Base-by-base conservation (phyloP, 768 basidiomycete species). In the Aureoboletus auriporus region DNA sequence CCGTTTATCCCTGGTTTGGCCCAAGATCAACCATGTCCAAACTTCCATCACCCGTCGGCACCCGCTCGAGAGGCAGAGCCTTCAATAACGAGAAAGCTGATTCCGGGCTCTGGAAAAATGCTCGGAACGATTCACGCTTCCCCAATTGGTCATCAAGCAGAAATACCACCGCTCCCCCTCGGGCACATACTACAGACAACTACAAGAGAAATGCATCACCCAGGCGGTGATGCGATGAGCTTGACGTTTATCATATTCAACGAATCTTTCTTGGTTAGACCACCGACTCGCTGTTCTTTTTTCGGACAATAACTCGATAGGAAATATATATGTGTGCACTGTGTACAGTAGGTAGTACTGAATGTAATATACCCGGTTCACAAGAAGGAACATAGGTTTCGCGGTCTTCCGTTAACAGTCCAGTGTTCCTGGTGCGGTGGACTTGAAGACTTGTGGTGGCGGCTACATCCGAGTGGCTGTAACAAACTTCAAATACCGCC, bases 1-100 rank as follows among this genome's bases (percentile, higher is more conserved):
- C 87, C 2, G 75, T 75, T 12, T 85, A 80, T 63, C 79, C 84
- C 44, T 88, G 86, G 86, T 86, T 88, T 67, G 74, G 76, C 34
- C 70, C 75, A 49, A 69, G 53, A 35, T 56, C 61, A 10, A 54
- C 16, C 10, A 57, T 66, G 57, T 60, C 68, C 45, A 73, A 74
- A 52, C 67, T 77, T 42, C 75, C 76, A 0, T 60, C 62, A 9
- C 76, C 76, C 16, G 68, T 71, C 39, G 70, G 66, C 36, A 45
- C 65, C 42, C 71, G 70, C 37, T 65, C 72, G 31, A 63, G 64
- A 54, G 68, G 66, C 55, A 65, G 66, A 52, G 28, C 65, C 57
- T 49, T 58, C 47, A 9, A 47, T 20, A 44, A 45, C 43, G 66
- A 67, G 58, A 70, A 71, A 56, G 54, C 30, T 4, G 58, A 55